Base-by-base conservation (phyloP, 306 rosid genomes). In the Cucurbita moschata region DNA sequence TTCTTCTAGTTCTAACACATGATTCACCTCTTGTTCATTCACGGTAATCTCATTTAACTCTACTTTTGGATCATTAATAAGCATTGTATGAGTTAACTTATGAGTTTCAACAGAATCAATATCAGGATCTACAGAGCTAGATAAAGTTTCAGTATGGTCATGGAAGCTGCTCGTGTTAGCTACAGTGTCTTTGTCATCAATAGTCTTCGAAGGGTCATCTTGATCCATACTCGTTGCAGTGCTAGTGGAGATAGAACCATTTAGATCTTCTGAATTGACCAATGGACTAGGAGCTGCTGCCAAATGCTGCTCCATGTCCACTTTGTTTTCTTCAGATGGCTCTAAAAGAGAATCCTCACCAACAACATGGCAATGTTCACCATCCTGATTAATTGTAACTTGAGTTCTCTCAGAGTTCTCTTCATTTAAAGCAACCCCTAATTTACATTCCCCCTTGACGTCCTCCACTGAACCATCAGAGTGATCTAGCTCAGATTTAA, bases 141-240 rank as follows among this genome's bases (percentile, higher is more conserved):
- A 12, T 23, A 12, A 68, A 57, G 14, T 4, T 69, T 23, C 40
- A 50, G 46, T 30, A 5, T 49, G 18, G 14, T 30, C 59, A 50
- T 50, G 58, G 58, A 69, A 26, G 44, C 26, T 49, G 44, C 26
- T 69, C 39, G 6, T 50, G 59, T 49, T 49, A 26, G 58, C 26
- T 69, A 50, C 23, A 35, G 73, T 72, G 53, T 54, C 65, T 19
- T 72, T 55, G 47, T 18, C 65, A 38, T 55, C 42, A 39, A 49
- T 4, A 9, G 75, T 78, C 55, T 58, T 82, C 57, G 73, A 65
- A 53, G 61, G 76, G 75, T 44, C 73, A 62, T 73, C 79, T 44
- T 67, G 70, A 51, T 54, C 51, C 26, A 30, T 78, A 77, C 30
- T 72, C 64, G 59, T 52, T 21, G 68, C 76, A 21, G 3, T 77